Conservation (phyloP, 2,329 filamentous ascomycete species). For the Fusarium sororula region DNA sequence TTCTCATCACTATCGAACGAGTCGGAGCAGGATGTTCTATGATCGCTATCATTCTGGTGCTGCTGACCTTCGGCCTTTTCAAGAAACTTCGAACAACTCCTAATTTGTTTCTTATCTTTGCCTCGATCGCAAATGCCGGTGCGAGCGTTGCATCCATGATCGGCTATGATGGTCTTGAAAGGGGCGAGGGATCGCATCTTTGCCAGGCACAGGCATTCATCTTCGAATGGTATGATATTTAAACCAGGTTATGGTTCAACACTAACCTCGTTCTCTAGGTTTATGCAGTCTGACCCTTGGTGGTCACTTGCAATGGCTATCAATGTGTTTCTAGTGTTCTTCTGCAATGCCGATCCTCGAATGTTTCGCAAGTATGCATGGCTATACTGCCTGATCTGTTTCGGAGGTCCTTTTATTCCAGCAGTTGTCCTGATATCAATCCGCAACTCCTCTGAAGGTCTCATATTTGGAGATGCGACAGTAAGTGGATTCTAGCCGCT, state of each 20-base stretch:
- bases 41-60: slow-evolving; percentile 58
- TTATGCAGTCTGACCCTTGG: slow-evolving; percentile 78
- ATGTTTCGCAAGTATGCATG: slow-evolving; percentile 75
- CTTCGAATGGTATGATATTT: slow-evolving; percentile 66
- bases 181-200: slow-evolving; percentile 63
- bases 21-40: slow-evolving; percentile 64
- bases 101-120: slow-evolving; percentile 58
- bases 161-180: slow-evolving; percentile 69
- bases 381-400: slow-evolving; percentile 74
- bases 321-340: slow-evolving; percentile 78
- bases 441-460: slow-evolving; percentile 48
- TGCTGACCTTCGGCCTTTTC: slow-evolving; percentile 59
- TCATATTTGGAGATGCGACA: slow-evolving; percentile 65
- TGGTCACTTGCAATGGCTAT: slow-evolving; percentile 85
- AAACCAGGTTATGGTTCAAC: neutral
- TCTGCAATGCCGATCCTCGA: slow-evolving; percentile 64
- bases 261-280: slow-evolving; percentile 59
- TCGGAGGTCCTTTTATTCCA: slow-evolving; percentile 74
- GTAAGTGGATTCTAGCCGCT: slow-evolving; percentile 48
- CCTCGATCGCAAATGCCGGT: slow-evolving; percentile 55
- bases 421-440: slow-evolving; percentile 73
- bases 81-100: slow-evolving; percentile 64
- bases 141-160: slow-evolving; percentile 75
- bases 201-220: slow-evolving; percentile 70
- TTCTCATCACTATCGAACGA: slow-evolving; percentile 62